A percentile compares a stretch with the other conserved stretches of the same genome.
Evolutionary conservation across 768 basidiomycete genomes (phyloP).

Genomic region (Kwoniella pini): DNA sequence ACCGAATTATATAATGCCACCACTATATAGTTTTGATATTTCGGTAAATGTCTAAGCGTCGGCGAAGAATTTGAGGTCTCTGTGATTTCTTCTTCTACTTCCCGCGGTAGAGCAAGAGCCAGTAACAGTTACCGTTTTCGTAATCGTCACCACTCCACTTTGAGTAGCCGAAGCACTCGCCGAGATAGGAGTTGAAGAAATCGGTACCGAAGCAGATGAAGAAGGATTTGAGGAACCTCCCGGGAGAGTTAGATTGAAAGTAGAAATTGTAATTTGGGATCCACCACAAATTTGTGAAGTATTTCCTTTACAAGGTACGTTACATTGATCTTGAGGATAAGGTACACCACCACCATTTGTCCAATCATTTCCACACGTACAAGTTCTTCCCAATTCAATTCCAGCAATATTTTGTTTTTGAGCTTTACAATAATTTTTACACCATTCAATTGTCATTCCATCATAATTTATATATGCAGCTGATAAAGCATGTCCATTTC

Average conservation of each 20-base stretch:
- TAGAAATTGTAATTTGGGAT: constrained; percentile 2
- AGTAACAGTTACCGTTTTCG: constrained; percentile 25
- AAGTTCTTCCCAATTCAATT: constrained; percentile 13
- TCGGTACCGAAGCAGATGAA: not conserved
- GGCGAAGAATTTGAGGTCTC: constrained; percentile 2
- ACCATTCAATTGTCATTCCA: constrained; percentile 20
- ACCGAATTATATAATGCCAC: too few relatives aligned
- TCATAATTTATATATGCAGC: constrained; percentile 16
- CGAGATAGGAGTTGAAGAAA: constrained; percentile 1
- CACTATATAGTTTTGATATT: not conserved
- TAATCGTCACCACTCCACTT: constrained; percentile 22
- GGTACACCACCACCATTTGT: constrained; percentile 16
- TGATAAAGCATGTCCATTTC: constrained; percentile 1
- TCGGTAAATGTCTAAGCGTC: not conserved
- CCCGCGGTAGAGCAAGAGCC: not conserved
- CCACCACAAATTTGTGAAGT: constrained; percentile 20
- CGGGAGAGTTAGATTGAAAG: constrained; percentile 16
- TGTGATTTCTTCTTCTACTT: constrained; percentile 11
- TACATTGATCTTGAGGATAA: constrained; percentile 15
- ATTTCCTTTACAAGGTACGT: constrained; percentile 18
- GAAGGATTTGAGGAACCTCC: constrained; percentile 3
- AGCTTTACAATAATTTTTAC: constrained; percentile 21
- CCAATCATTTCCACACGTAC: constrained; percentile 19
- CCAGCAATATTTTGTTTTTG: constrained; percentile 11
- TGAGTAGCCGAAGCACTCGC: constrained; percentile 7